phyloP scores from a whole-genome alignment of 1,139 yeast genomes.

The Taphrina sp. region DNA sequence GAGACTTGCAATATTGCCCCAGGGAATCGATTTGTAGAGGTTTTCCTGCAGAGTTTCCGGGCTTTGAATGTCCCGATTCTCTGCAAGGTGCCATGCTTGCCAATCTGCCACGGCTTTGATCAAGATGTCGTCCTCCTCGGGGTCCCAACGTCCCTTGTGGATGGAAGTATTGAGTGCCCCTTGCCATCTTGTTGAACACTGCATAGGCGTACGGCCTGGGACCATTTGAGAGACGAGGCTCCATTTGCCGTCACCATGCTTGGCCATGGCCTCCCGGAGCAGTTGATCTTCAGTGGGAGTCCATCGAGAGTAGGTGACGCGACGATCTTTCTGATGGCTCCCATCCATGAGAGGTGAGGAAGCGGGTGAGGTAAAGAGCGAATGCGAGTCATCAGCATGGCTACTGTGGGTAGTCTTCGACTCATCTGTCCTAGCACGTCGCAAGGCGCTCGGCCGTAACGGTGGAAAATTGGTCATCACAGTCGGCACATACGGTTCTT shows the following conservation, averaged over 20 bases:
- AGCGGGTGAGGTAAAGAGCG: constrained; percentile 8
- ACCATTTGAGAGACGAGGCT: constrained; percentile 27
- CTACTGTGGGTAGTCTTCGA: background rate
- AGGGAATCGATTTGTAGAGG: constrained; percentile 25
- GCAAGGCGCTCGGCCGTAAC: constrained; percentile 4
- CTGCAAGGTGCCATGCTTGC: constrained; percentile 30
- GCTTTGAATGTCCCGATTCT: constrained; percentile 7
- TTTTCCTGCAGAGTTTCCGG: constrained; percentile 19
- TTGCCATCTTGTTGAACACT: constrained; percentile 33
- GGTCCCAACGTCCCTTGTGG: constrained; percentile 33
- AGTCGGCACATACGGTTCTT: constrained; percentile 25
- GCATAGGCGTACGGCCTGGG: constrained; percentile 34
- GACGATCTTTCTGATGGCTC: constrained; percentile 8
- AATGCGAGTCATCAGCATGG: constrained; percentile 1
- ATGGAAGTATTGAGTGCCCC: constrained; percentile 32
- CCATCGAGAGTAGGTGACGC: constrained; percentile 28
- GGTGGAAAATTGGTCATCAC: constrained; percentile 22
- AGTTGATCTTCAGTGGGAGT: constrained; percentile 26
- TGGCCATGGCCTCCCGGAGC: constrained; percentile 19
- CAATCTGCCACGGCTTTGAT: constrained; percentile 31
- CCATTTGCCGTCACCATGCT: constrained; percentile 29
- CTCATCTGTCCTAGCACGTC: constrained; percentile 2
- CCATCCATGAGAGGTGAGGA: constrained; percentile 3
- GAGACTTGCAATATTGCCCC: constrained; percentile 27
- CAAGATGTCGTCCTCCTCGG: constrained; percentile 31